A percentile compares a stretch with the other conserved stretches of the same genome.
These are phyloP conservation scores for Suillus plorans DNA, from an alignment of 768 basidiomycete species.

Conservation along the genomic window DNA sequence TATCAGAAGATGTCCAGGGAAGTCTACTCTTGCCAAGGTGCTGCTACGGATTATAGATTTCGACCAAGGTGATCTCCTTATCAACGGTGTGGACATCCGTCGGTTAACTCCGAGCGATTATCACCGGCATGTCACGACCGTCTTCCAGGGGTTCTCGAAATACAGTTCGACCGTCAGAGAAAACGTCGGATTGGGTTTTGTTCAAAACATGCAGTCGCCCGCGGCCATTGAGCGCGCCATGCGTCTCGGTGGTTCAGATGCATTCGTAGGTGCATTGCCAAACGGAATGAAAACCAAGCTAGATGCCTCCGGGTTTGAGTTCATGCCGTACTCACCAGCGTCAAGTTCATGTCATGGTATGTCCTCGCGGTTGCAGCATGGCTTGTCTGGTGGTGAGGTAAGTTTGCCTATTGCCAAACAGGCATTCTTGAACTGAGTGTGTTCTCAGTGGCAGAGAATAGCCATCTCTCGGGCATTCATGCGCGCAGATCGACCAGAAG, in stretches of 20 bases:
- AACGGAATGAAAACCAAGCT: constrained; percentile 73
- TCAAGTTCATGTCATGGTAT: constrained; percentile 33
- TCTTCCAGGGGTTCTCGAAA: constrained; percentile 85
- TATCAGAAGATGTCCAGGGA: constrained; percentile 47
- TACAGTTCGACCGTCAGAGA: constrained; percentile 76
- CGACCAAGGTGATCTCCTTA: constrained; percentile 61
- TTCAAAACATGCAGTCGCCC: constrained; percentile 58
- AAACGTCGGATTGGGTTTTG: constrained; percentile 83
- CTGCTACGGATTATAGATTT: constrained; percentile 79
- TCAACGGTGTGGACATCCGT: constrained; percentile 73
- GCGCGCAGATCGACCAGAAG: constrained; percentile 70
- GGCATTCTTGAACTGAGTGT: constrained; percentile 11
- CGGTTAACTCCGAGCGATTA: constrained; percentile 65
- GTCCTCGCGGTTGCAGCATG: constrained; percentile 48
- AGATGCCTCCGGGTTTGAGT: constrained; percentile 60
- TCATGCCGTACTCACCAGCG: constrained; percentile 33
- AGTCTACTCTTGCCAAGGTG: constrained; percentile 84
- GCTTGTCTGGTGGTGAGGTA: constrained; percentile 85
- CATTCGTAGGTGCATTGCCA: constrained; percentile 64
- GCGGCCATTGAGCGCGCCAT: constrained; percentile 65
- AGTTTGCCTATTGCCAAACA: constrained; percentile 22
- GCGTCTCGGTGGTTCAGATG: constrained; percentile 67
- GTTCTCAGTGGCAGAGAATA: constrained; percentile 76
- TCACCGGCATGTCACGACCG: constrained; percentile 73
- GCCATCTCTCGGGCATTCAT: constrained; percentile 88